A percentile compares a stretch with the other conserved stretches of the same genome.
phyloP scores from a whole-genome alignment of 441 rosid species.

The Euphorbia celastroides region DNA sequence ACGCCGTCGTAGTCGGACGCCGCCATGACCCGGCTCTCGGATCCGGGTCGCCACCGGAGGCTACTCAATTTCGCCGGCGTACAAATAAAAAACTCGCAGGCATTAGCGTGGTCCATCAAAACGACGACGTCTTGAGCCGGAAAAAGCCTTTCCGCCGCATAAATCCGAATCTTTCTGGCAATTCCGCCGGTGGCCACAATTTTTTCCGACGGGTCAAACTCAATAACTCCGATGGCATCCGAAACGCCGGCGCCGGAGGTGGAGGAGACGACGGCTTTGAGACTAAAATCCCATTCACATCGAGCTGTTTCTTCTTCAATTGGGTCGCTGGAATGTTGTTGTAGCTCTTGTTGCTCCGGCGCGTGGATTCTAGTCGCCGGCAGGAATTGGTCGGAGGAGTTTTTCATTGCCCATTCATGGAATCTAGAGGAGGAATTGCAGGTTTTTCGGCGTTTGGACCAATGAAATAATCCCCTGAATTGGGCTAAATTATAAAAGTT shows the following conservation, averaged over 20 bases:
- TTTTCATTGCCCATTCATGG: conserved; percentile 42
- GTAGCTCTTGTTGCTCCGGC: conserved; percentile 9
- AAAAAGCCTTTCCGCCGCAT: conserved; percentile 32
- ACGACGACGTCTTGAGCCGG: not conserved
- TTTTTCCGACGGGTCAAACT: conserved; percentile 52
- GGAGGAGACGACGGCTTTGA: conserved; percentile 23
- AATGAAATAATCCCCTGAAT: conserved; percentile 27
- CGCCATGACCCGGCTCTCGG: conserved; percentile 48
- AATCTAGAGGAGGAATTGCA: conserved; percentile 12
- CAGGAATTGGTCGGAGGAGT: conserved; percentile 9
- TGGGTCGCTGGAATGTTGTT: too few species aligned
- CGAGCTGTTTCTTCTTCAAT: conserved; percentile 22
- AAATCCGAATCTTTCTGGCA: conserved; percentile 68
- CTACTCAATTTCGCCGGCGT: conserved; percentile 91
- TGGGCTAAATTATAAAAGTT: too few species aligned
- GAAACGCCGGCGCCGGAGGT: too few species aligned
- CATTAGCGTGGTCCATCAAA: conserved; percentile 40
- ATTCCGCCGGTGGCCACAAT: conserved; percentile 84
- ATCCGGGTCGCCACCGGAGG: conserved; percentile 65
- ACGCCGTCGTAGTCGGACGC: conserved; percentile 95
- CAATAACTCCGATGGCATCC: conserved; percentile 23
- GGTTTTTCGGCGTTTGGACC: conserved; percentile 24
- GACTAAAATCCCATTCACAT: conserved; percentile 67
- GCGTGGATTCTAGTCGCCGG: conserved; percentile 2
- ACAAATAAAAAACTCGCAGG: conserved; percentile 49